A percentile compares a stretch with the other conserved stretches of the same genome.
These are phyloP conservation scores for Botrytis galanthina DNA, from an alignment of 2,329 filamentous ascomycete species.

Conservation along the genomic window DNA sequence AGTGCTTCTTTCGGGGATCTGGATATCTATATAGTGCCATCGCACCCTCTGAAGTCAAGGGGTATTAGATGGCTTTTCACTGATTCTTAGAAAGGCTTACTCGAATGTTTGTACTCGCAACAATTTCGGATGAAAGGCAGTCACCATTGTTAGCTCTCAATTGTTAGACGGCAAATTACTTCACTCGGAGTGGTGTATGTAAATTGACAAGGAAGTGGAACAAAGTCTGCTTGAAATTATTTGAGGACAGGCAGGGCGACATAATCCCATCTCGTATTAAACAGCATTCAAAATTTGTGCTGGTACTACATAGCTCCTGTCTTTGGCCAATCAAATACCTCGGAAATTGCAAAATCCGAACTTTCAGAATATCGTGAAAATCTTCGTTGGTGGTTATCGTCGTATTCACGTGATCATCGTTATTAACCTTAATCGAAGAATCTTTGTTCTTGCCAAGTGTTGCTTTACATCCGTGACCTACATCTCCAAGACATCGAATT, in stretches of 20 bases:
- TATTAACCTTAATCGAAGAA: neutral
- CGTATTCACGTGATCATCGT: neutral
- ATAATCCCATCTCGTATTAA: neutral
- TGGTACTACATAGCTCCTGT: neutral
- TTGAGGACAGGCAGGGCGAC: neutral
- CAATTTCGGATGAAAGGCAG: neutral
- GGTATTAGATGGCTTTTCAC: neutral
- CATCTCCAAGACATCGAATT: slow-evolving; percentile 14
- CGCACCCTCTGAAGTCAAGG: neutral
- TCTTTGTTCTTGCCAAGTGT: neutral
- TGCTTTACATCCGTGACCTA: slow-evolving; percentile 3
- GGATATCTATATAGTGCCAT: neutral
- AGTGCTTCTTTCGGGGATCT: neutral
- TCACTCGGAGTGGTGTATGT: neutral
- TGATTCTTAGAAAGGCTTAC: neutral
- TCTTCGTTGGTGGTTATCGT: neutral
- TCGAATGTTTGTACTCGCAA: neutral
- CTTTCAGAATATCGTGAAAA: neutral
- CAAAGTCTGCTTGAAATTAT: neutral
- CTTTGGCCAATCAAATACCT: neutral
- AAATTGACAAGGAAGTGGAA: neutral
- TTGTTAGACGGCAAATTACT: neutral
- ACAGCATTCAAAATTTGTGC: neutral
- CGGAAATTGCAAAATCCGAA: neutral
- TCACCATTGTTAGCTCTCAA: neutral